Base-by-base conservation (phyloP, 352 stramenopile species). In the Pythium guiyangense region DNA sequence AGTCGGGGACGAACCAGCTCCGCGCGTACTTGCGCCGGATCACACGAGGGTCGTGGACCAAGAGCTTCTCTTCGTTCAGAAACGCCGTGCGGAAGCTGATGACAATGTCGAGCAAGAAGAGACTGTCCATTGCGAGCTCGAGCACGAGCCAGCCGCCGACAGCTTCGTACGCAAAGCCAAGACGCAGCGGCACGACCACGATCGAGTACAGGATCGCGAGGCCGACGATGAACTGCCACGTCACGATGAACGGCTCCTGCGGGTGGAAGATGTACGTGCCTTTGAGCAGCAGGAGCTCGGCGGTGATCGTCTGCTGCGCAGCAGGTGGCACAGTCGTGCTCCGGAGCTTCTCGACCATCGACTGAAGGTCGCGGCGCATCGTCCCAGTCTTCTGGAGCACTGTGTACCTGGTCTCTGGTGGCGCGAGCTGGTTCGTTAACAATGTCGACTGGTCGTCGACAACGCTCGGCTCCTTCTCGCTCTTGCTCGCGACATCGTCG, bases 171-270 rank as follows among this genome's bases (percentile, higher is more conserved):
- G 90, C 64, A 57, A 96, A 97, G 0, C 90, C 88, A 18, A 97
- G 67, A 4, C 86, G 86, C 29, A 92, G 88, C 18, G 90, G 90
- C 12, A 97, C 86, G 18, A 94, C 69, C 49, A 97, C 78, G 52
- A 96, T 94, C 47, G 86, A 96, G 62, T 96, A 93, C 6, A 96
- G 52, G 55, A 97, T 97, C 8, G 59, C 78, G 22, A 88, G 61
- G 4, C 78, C 82, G 10, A 90, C 65, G 39, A 90, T 69, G 37
- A 92, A 79, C 59, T 94, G 84, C 83, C 84, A 92, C 22, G 71
- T 74, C 11, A 92, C 63, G 25, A 92, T 73, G 14, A 79, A 72
- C 0, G 69, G 60, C 43, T 91, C 73, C 35, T 92, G 79, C 0
- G 84, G 84, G 42, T 92, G 84, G 22, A 92, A 82, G 20, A 92